Evolutionary conservation across 1,284 basidiomycete genomes (phyloP).

Genomic region (Ceratobasidium sp.): DNA sequence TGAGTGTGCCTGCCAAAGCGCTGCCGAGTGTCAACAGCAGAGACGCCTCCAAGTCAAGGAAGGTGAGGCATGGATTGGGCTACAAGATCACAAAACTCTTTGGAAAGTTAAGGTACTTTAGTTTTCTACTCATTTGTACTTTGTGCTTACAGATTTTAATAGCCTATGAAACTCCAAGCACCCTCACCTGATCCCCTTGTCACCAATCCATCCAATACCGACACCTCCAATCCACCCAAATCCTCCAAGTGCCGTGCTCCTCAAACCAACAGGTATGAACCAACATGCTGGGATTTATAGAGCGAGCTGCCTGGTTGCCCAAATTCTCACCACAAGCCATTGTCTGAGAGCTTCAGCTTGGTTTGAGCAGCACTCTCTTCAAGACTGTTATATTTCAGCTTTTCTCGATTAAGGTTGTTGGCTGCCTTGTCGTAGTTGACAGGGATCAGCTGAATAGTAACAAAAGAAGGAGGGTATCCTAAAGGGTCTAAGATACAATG

Average conservation of each 20-base stretch:
- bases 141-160: too few species aligned
- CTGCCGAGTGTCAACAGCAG: not conserved
- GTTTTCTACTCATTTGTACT: too few species aligned
- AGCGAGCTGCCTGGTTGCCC: not conserved
- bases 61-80: not conserved
- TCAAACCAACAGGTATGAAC: not conserved
- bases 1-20: not conserved
- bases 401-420: too few species aligned
- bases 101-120: not conserved
- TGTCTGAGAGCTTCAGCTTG: not conserved
- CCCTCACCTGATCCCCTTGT: not conserved
- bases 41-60: not conserved
- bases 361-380: not conserved
- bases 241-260: conserved; percentile 3
- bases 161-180: not conserved
- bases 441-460: too few species aligned
- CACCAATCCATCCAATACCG: conserved; percentile 4
- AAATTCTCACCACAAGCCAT: conserved; percentile 8
- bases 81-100: not conserved
- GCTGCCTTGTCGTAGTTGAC: too few species aligned
- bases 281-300: not conserved
- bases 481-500: too few species aligned
- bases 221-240: conserved; percentile 1
- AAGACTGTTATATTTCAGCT: not conserved
- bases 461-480: too few species aligned